Base-by-base conservation (phyloP, 495 filamentous ascomycete species). In the Aspergillus haitiensis region DNA sequence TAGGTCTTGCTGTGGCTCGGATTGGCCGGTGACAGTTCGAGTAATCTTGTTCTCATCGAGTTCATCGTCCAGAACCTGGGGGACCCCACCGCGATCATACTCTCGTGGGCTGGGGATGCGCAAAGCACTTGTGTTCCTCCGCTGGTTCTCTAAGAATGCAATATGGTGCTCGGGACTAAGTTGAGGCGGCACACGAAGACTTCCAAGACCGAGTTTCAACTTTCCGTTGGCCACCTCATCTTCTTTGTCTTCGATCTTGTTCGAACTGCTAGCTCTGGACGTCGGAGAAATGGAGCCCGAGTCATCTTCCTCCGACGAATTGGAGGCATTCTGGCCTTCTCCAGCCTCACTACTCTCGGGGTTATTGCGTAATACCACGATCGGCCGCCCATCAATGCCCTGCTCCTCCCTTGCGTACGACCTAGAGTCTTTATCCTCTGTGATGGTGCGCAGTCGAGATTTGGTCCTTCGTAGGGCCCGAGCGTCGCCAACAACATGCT, bases 91-190 rank as follows among this genome's bases (percentile, higher is more conserved):
- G 21, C 82, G 83, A 59, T 97, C 93, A 56, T 88, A 91, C 62
- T 95, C 93, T 64, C 90, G 79, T 3, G 92, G 93, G 45, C 91
- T 90, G 0, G 93, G 93, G 58, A 97, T 96, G 18, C 90, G 86
- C 32, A 96, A 71, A 1, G 89, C 84, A 12, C 82, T 82, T 64
- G 84, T 86, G 61, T 88, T 86, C 56, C 87, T 88, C n/a, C 90
- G 82, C 67, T 95, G 92, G 16, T 90, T 87, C 70, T 96, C 86
- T 15, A 96, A 70, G 66, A 97, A 91, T 3, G 88, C 89, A 61
- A 96, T 93, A 66, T 93, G 88, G 58, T 92, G 86, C 56, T 92
- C 89, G 15, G 86, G 82, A 46, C 75, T 81, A 52, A 78, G 58
- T 52, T 83, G 82, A 3, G 77, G 71, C 0, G 82, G 80, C 3